Base-by-base conservation (phyloP, 805 yeast genomes). In the Isabelozyma rhagii region DNA sequence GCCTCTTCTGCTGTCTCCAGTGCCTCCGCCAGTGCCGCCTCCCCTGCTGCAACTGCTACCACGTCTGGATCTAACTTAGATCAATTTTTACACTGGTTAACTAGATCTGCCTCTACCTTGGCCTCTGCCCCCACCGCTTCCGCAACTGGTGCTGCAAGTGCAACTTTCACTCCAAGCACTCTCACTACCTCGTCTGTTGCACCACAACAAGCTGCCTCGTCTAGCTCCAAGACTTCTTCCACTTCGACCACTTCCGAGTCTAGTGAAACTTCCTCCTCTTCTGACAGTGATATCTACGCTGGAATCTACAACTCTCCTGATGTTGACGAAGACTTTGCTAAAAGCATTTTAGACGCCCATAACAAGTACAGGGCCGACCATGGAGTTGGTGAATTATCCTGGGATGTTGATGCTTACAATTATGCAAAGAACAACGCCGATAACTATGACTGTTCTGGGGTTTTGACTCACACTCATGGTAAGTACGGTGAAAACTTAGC, bases 401-500 rank as follows among this genome's bases (percentile, higher is more conserved):
- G 75, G 75, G 61, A 63, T 21, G 47, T 45, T 15, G 63, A 55
- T n/a, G 62, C 70, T 4, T 69, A 66, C 59, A 51, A 58, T 41
- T 69, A 68, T 50, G 74, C 75, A 6, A 56, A 66, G 47, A 60
- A 61, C 44, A 59, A 64, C 43, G 75, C 75, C 13, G 63, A 68
- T 49, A 60, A 55, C 47, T 69, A 69, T 55, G 72, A 67, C 48
- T 69, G 75, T 53, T 67, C 72, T 2, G 75, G 75, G 3, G 57
- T 60, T 14, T 63, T 69, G 52, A 66, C 70, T 2, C 74, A 69
- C 51, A 66, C 69, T 14, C 67, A 62, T 48, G 75, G 73, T 7
- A 69, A 56, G 25, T 69, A 54, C 47, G 75, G 75, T 15, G 75
- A 69, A 49, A 69, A 69, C 53, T 62, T 69, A 51, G 74, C 72